Evolutionary conservation across 805 yeast genomes (phyloP).

Genomic region (Blastobotrys muscicola): DNA sequence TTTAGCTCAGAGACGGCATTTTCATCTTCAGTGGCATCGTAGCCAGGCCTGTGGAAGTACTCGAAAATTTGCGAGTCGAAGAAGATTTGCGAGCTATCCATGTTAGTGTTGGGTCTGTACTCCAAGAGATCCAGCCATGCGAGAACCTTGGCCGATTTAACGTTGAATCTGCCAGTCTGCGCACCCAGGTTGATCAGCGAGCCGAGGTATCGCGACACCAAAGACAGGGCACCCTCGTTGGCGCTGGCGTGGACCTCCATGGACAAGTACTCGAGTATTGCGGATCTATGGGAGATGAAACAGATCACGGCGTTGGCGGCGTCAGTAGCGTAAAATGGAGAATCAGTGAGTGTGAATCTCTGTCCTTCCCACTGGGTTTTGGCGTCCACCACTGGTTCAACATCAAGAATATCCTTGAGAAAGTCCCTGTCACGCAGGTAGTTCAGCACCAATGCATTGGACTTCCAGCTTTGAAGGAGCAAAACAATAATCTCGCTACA

Average conservation of each 20-base stretch:
- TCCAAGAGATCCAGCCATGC: conserved; percentile 64
- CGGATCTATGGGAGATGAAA: conserved; percentile 52
- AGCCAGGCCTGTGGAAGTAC: conserved; percentile 15
- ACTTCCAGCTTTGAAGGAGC: conserved; percentile 46
- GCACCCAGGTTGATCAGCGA: conserved; percentile 36
- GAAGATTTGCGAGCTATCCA: not conserved
- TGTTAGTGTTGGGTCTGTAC: conserved; percentile 27
- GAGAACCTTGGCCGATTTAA: conserved; percentile 49
- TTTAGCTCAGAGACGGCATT: conserved; percentile 10
- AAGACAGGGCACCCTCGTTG: conserved; percentile 37
- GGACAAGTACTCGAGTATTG: conserved; percentile 55
- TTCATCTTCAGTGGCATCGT: conserved; percentile 5
- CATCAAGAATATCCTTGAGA: conserved; percentile 41
- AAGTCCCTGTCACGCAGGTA: conserved; percentile 45
- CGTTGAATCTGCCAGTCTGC: conserved; percentile 21
- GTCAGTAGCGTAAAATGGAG: conserved; percentile 31
- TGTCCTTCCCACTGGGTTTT: conserved; percentile 47
- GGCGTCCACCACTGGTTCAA: conserved; percentile 46
- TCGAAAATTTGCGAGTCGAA: conserved; percentile 8
- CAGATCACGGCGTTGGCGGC: conserved; percentile 38
- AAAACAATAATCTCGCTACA: conserved; percentile 54
- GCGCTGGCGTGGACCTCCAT: conserved; percentile 60
- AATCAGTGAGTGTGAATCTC: conserved; percentile 31
- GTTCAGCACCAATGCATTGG: conserved; percentile 42
- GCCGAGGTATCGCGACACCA: conserved; percentile 43